A percentile compares a stretch with the other conserved stretches of the same genome.
These are phyloP conservation scores for Actinomortierella ambigua DNA, from an alignment of 371 early-diverging fungal genomes.

Conservation along the genomic window DNA sequence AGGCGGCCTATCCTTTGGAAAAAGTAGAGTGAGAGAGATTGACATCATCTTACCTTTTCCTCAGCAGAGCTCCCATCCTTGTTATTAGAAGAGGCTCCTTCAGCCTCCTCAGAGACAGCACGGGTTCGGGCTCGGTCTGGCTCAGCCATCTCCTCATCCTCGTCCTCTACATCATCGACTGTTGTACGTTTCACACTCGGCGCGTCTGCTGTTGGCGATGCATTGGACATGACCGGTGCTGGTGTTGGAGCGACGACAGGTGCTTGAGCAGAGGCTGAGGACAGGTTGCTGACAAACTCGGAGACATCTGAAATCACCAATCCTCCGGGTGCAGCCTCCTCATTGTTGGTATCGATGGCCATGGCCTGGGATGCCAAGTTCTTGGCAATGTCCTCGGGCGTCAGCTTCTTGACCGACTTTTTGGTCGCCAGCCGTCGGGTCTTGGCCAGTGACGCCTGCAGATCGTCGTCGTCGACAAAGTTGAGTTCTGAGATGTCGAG, in stretches of 20 bases:
- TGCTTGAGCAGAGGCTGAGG: constrained; percentile 49
- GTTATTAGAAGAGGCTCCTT: too few relatives aligned
- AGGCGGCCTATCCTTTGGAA: too few relatives aligned
- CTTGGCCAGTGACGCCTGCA: constrained; percentile 81
- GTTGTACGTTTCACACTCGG: constrained; percentile 25
- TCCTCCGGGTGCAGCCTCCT: constrained; percentile 6
- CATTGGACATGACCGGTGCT: not conserved
- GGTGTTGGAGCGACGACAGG: constrained; percentile 16
- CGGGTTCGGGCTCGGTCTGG: too few relatives aligned
- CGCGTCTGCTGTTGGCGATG: not conserved
- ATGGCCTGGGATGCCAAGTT: constrained; percentile 2
- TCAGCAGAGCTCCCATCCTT: constrained; percentile 1
- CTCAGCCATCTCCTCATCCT: constrained; percentile 51
- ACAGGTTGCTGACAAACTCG: constrained; percentile 74
- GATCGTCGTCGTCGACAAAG: constrained; percentile 94
- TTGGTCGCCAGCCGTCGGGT: constrained; percentile 71
- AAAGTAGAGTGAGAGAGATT: too few relatives aligned
- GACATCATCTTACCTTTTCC: not conserved
- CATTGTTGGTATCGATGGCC: too few relatives aligned
- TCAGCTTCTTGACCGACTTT: constrained; percentile 55
- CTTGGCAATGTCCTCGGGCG: constrained; percentile 65
- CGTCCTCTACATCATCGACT: constrained; percentile 52
- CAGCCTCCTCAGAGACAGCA: too few relatives aligned
- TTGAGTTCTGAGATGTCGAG: constrained; percentile 63
- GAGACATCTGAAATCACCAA: constrained; percentile 53